Evolutionary conservation across 148 eudicot genomes (phyloP).

Genomic region (Chenopodium berlandieri): DNA sequence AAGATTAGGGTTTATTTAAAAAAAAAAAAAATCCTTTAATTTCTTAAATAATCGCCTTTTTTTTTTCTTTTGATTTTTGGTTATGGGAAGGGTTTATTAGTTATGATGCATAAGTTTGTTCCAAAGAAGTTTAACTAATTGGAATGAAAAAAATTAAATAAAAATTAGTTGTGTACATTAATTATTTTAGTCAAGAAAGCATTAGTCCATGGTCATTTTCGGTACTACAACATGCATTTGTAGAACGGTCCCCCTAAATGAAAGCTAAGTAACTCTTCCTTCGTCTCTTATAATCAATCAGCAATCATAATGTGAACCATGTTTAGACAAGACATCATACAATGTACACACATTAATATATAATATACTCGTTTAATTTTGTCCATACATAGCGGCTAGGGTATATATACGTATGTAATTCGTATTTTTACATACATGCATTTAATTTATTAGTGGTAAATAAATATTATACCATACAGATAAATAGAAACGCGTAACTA

Average conservation of each 20-base stretch:
- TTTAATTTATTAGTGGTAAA: no score
- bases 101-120: no score
- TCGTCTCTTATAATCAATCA: conserved; percentile 11
- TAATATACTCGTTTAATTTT: no score
- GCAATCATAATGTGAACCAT: conserved; percentile 21
- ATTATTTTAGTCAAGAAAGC: conserved; percentile 26
- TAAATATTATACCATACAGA: no score
- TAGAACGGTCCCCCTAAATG: conserved; percentile 27
- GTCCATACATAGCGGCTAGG: neutral
- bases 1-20: conserved; percentile 10
- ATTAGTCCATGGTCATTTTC: conserved; percentile 30
- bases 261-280: conserved; percentile 16
- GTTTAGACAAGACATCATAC: neutral
- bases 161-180: conserved; percentile 2
- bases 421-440: no score
- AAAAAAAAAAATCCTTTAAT: neutral
- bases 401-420: neutral
- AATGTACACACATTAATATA: neutral
- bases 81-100: neutral
- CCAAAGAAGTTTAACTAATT: no score
- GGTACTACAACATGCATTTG: conserved; percentile 27
- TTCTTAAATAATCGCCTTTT: neutral
- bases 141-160: neutral
- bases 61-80: no score
- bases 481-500: no score